phyloP scores from a whole-genome alignment of 23 red algal species.

The Pyropia yezoensis region DNA sequence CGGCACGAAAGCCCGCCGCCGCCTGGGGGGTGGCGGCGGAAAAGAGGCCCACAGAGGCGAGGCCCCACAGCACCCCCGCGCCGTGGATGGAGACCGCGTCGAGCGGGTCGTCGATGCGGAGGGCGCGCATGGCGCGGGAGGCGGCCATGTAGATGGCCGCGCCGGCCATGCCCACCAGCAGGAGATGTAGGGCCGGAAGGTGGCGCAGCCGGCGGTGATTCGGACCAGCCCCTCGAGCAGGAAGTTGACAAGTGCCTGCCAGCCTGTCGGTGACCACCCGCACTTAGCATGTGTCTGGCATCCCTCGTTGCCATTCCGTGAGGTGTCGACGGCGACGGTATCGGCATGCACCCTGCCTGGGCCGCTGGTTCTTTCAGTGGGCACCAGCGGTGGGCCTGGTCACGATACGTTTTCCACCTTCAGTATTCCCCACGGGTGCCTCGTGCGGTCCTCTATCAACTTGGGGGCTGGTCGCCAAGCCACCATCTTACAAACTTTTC shows the following conservation, averaged over 20 bases:
- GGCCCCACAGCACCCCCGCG: neutral
- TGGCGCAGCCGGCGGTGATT: slow-evolving; percentile 5
- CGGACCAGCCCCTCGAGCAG: slow-evolving; percentile 1
- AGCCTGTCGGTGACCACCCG: no score
- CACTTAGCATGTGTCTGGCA: no score
- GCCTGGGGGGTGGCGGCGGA: neutral
- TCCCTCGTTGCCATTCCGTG: no score
- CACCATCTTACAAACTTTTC: no score
- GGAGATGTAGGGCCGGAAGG: slow-evolving; percentile 1
- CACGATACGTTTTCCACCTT: no score
- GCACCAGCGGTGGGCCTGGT: no score
- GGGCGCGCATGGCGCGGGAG: neutral
- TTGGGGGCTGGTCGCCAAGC: no score
- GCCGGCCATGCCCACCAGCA: slow-evolving; percentile 2
- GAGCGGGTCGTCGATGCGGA: slow-evolving; percentile 8
- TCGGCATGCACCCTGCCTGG: no score
- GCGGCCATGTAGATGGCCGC: neutral
- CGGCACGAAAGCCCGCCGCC: neutral
- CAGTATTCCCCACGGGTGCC: no score
- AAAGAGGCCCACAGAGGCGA: slow-evolving; percentile 5
- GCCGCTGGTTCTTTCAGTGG: no score
- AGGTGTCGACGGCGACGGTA: no score
- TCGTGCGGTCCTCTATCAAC: no score
- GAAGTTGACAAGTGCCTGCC: slow-evolving; percentile 12
- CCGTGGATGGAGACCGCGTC: slow-evolving; percentile 5